A percentile compares a stretch with the other conserved stretches of the same genome.
These are phyloP conservation scores for Amauroascus verrucosus DNA, from an alignment of 2,329 filamentous ascomycete species.

Conservation along the genomic window DNA sequence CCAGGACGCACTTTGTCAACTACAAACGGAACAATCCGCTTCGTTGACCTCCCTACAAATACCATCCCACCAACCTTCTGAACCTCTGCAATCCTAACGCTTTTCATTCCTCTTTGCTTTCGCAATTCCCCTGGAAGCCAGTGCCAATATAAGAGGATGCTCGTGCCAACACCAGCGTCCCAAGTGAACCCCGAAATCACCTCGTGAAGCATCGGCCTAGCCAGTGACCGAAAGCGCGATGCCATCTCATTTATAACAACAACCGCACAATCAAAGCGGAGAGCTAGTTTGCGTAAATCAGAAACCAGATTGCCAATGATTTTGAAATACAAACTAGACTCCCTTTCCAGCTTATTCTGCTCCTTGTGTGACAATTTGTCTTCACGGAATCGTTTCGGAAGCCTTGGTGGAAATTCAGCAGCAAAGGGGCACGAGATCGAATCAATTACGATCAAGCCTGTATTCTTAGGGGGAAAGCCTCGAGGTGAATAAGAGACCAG, in stretches of 20 bases:
- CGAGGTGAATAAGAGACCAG: constrained; percentile 58
- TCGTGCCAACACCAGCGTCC: constrained; percentile 65
- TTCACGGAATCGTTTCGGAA: constrained; percentile 31
- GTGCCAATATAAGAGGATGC: constrained; percentile 70
- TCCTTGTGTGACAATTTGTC: constrained; percentile 27
- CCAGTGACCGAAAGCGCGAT: constrained; percentile 62
- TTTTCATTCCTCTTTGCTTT: constrained; percentile 35
- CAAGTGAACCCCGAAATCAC: constrained; percentile 66
- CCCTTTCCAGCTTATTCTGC: constrained; percentile 11
- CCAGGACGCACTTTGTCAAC: constrained; percentile 28
- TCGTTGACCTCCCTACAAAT: constrained; percentile 21
- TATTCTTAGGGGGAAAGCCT: constrained; percentile 51
- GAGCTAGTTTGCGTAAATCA: constrained; percentile 59
- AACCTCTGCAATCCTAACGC: constrained; percentile 51
- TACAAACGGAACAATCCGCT: constrained; percentile 31
- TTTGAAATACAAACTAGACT: constrained; percentile 34
- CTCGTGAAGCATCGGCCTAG: constrained; percentile 59
- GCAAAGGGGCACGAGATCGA: constrained; percentile 67
- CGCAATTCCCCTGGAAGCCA: constrained; percentile 43
- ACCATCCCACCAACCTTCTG: constrained; percentile 53
- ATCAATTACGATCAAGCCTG: constrained; percentile 65
- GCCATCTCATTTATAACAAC: constrained; percentile 69
- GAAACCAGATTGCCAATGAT: constrained; percentile 57
- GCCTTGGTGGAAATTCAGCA: constrained; percentile 57
- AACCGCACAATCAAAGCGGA: constrained; percentile 60